Evolutionary conservation across 2,329 filamentous ascomycete species (phyloP).

Genomic region (Zymoseptoria brevis): DNA sequence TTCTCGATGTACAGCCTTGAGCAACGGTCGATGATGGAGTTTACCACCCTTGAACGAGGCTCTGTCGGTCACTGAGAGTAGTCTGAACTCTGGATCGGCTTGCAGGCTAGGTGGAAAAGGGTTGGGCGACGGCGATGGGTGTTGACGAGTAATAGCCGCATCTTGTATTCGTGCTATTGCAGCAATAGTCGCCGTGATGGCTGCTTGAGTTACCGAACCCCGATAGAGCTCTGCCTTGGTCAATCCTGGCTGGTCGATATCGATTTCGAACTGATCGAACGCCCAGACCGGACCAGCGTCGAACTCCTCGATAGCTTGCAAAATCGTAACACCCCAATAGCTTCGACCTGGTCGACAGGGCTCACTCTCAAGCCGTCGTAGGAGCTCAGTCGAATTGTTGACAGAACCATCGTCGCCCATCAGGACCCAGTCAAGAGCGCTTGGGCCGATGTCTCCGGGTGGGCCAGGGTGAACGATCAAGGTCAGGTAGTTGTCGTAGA

Average conservation of each 20-base stretch:
- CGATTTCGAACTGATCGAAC: conserved; percentile 36
- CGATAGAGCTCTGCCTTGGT: conserved; percentile 38
- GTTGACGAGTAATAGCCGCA: conserved; percentile 15
- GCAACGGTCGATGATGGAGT: conserved; percentile 32
- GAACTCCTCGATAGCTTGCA: conserved; percentile 35
- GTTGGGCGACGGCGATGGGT: neutral
- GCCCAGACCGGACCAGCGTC: conserved; percentile 41
- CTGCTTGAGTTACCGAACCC: conserved; percentile 33
- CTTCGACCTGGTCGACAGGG: conserved; percentile 28
- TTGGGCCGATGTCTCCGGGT: conserved; percentile 37
- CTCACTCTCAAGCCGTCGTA: conserved; percentile 23
- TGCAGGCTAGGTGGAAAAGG: conserved; percentile 17
- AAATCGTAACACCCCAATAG: conserved; percentile 37
- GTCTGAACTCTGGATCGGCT: conserved; percentile 22
- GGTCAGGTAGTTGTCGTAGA: conserved; percentile 33
- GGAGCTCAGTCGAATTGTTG: conserved; percentile 24
- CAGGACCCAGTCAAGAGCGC: conserved; percentile 37
- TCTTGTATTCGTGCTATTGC: conserved; percentile 33
- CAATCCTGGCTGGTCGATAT: conserved; percentile 34
- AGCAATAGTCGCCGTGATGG: conserved; percentile 31
- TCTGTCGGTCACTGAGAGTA: conserved; percentile 29
- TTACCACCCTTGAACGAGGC: conserved; percentile 33
- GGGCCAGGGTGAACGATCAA: conserved; percentile 38
- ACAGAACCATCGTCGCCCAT: conserved; percentile 37
- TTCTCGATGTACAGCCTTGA: conserved; percentile 34